Base-by-base conservation (phyloP, 139 green algal genomes). In the Micractinium conductrix region DNA sequence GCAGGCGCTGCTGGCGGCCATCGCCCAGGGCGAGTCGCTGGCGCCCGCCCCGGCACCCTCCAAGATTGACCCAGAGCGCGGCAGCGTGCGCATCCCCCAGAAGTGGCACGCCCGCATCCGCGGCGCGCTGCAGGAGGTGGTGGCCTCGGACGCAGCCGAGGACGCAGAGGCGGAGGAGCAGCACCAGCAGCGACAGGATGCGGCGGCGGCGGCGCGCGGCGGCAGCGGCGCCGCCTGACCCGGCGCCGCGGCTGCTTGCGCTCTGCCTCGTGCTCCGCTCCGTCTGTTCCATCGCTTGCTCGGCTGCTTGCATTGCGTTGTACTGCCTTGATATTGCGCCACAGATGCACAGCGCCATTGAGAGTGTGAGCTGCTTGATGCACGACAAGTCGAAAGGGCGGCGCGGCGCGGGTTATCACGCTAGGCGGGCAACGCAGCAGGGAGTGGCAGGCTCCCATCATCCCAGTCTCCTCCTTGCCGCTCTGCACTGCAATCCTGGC, bases 1-100 rank as follows among this genome's bases (percentile, higher is more conserved):
- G 86, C 87, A 94, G 87, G 94, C 93, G 2, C 84, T 97, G 62
- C 85, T 96, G 63, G 86, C 94, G 70, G 93, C 93, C 0, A 86
- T 95, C 78, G 67, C 65, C 17, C 87, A 83, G 67, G 93, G 92
- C 9, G 88, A 93, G 58, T 80, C 87, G 73, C n/a, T 91, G 83
- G 86, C 79, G 79, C 79, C 48, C n/a, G 84, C 79, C 26, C 79
- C 83, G 30, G 79, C 87, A 14, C 84, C 84, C 63, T 35, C 45
- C n/a, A 60, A 40, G 22, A 26, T 91, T 14, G 67, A 86, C 37
- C 38, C 62, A 19, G 24, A 33, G 40, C 60, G 16, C 0, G 86
- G 81, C 76, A 50, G 5, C 35, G 63, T 48, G 67, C 33, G 1
- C 17, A 17, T 74, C 33, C 80, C 80, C 9, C 53, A 83, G 72